Base-by-base conservation (phyloP, 805 yeast species). In the Barnettozyma wickerhamii region DNA sequence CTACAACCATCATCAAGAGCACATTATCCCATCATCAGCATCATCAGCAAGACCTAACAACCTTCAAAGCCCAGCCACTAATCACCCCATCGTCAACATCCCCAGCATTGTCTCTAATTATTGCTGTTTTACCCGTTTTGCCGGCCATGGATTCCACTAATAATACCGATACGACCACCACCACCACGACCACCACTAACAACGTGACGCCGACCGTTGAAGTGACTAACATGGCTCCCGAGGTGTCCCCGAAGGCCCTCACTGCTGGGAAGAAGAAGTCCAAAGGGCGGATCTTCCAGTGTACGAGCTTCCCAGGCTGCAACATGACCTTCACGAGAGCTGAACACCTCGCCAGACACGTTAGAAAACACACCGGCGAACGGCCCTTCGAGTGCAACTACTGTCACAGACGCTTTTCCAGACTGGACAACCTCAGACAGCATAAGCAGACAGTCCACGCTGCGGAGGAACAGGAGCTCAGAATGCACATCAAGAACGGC, bases 321-420 rank as follows among this genome's bases (percentile, higher is more conserved):
- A 69, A 68, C 42, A 89, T 90, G 95, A 75, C 90, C 6, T 89
- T 89, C 62, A 85, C 95, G 3, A 71, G 97, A 37, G 82, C 93
- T 7, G 97, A 90, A 59, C 97, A 90, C 63, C 71, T 89, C 51
- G 95, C 96, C 1, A 71, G 97, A 44, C 97, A 89, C 65, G 83
- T 90, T 40, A 68, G 96, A 43, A 90, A 89, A 54, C 97, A 89
- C 60, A 90, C 96, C 1, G 97, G 96, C 32, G 97, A 89, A 60
- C 70, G 95, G 42, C 97, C 97, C 3, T 89, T 88, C 60, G 79
- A 84, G 40, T 89, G 97, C 61, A 83, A 82, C 36, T 84, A 83
- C 59, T 86, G 95, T 59, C 69, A 79, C 26, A 79, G 89, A 56
- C 74, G 78, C 56, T 89, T 89, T 58, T 80, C 46, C 14, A 72